These are phyloP conservation scores for Earliella scabrosa DNA, from an alignment of 1,284 basidiomycete species.

Conservation along the genomic window DNA sequence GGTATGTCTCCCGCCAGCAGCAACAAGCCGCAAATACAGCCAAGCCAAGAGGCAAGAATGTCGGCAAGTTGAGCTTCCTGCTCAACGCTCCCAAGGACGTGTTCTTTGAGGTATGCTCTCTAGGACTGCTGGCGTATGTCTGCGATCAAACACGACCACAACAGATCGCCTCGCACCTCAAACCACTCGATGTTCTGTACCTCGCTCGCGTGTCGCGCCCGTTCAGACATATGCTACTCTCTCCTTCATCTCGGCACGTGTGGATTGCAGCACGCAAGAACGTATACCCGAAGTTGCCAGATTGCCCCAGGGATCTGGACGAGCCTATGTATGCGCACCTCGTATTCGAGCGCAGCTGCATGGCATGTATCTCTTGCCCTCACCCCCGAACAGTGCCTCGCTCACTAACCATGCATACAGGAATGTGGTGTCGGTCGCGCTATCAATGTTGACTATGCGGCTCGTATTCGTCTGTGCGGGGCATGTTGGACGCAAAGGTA, in stretches of 20 bases:
- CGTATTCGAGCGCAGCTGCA: constrained; percentile 2
- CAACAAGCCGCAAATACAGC: too few species aligned
- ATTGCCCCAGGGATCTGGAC: not conserved
- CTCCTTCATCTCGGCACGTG: not conserved
- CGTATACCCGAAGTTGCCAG: not conserved
- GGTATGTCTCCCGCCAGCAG: too few species aligned
- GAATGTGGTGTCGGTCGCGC: not conserved
- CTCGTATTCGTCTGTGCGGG: not conserved
- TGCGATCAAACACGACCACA: not conserved
- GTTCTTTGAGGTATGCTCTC: not conserved
- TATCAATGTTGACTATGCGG: not conserved
- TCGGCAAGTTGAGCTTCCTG: not conserved
- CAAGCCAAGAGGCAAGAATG: not conserved
- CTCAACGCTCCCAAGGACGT: not conserved
- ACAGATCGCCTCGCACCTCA: constrained; percentile 34
- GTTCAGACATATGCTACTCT: not conserved
- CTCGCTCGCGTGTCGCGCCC: constrained; percentile 1
- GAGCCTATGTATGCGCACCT: constrained; percentile 3
- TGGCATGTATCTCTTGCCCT: not conserved
- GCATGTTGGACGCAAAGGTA: constrained; percentile 1
- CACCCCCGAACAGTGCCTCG: too few species aligned
- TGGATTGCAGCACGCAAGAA: constrained; percentile 1
- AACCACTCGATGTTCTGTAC: constrained; percentile 32
- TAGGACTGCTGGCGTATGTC: not conserved
- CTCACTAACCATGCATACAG: not conserved